Percentiles rank a stretch among this genome's conserved stretches.
These are phyloP conservation scores for Rhododendron ferrugineum DNA, from an alignment of 148 eudicot species.

Conservation along the genomic window DNA sequence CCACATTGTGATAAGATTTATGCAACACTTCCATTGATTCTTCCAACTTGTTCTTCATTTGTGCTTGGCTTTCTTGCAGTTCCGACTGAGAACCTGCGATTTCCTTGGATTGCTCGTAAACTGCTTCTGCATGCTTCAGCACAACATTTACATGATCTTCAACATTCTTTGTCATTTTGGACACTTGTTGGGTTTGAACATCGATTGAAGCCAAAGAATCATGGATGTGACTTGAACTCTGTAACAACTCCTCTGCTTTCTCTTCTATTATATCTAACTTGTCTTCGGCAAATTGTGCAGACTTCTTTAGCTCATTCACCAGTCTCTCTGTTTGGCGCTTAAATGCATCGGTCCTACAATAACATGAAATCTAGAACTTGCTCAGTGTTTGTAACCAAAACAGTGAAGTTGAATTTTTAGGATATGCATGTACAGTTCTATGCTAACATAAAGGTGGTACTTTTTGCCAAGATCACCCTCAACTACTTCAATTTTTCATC, in stretches of 20 bases:
- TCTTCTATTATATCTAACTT: slow-evolving; percentile 52
- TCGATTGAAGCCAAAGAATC: slow-evolving; percentile 52
- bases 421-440: neutral
- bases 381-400: neutral
- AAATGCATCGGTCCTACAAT: slow-evolving; percentile 59
- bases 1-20: slow-evolving; percentile 45
- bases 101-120: slow-evolving; percentile 42
- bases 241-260: slow-evolving; percentile 40
- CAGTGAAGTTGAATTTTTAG: neutral
- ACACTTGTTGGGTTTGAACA: slow-evolving; percentile 38
- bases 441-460: neutral
- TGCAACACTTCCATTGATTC: slow-evolving; percentile 47
- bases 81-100: slow-evolving; percentile 60
- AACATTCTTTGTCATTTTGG: slow-evolving; percentile 40
- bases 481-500: neutral
- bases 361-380: neutral
- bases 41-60: slow-evolving; percentile 47
- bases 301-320: slow-evolving; percentile 62
- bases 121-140: slow-evolving; percentile 38
- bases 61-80: slow-evolving; percentile 47
- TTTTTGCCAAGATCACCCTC: neutral
- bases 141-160: slow-evolving; percentile 36
- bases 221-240: slow-evolving; percentile 34
- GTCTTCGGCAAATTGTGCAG: slow-evolving; percentile 60
- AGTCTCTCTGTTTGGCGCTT: slow-evolving; percentile 57